Evolutionary conservation across 345 rosid species (phyloP), one percentile per base, ranked within the genome.

Genomic region (Eutrema japonicum): DNA sequence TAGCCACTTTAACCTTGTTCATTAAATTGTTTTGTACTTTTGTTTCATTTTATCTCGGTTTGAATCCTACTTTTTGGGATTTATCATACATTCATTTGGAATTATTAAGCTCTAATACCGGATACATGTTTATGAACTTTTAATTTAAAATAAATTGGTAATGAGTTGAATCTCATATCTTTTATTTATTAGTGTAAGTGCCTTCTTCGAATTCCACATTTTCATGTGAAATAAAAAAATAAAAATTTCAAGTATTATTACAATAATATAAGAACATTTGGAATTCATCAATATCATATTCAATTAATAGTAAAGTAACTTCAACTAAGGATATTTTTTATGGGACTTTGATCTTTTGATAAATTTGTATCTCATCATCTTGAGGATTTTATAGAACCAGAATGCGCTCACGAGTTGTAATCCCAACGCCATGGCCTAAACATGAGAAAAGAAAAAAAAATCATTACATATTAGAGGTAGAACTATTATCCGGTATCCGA

Each of bases 301-400:
- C n/a, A 14, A 62, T 42, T 10, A 35, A 56, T 7, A 46, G 4
- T 26, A 46, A 12, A 57, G 4, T 30, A 58, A 26, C 40, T 22
- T 53, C 22, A 43, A 2, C 37, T 52, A 62, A 41, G 7, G n/a
- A 48, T 30, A 16, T 55, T 40, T 66, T 57, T 58, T 57, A 33
- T 10, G 8, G 3, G 60, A 62, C 32, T 0, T 59, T 4, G 74
- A 52, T 43, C 74, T 70, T 53, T 79, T 74, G 8, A 66, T 70
- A 6, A 91, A 68, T 78, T 88, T 89, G 83, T 84, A 83, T 62
- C 68, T 85, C 49, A 87, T 74, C 98, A 91, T 93, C 63, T 82
- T 86, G 11, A 71, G 83, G 53, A 93, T 91, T 83, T 87, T 93
- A 81, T 82, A 87, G 83, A 93, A 93, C 98, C 97, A 91, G 81